phyloP scores from a whole-genome alignment of 257 asterid genomes.

The Solanum phureja region DNA sequence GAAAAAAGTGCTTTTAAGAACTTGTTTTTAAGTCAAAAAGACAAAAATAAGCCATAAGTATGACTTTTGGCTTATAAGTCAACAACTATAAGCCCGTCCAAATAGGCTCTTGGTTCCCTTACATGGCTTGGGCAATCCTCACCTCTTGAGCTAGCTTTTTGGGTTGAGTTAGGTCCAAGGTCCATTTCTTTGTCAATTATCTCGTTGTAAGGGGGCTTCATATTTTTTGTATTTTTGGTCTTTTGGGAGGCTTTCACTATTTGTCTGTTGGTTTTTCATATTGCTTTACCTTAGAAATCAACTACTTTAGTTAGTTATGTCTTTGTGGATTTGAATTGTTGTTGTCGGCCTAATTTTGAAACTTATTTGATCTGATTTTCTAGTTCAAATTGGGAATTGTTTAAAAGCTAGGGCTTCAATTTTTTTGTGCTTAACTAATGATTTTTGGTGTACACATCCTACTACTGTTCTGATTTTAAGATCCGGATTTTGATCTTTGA shows the following conservation, averaged over 20 bases:
- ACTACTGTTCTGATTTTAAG: neutral
- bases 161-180: neutral
- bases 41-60: neutral
- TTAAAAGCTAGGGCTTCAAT: neutral
- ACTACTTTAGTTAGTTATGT: neutral
- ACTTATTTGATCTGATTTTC: neutral
- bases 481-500: neutral
- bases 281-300: neutral
- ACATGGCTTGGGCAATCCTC: neutral
- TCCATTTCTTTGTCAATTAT: neutral
- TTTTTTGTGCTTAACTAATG: neutral
- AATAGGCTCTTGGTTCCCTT: neutral
- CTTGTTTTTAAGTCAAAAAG: neutral
- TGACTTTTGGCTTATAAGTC: neutral
- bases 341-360: neutral
- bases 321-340: neutral
- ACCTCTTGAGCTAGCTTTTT: neutral
- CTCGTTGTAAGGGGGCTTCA: neutral
- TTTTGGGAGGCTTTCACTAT: neutral
- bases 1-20: too few species aligned
- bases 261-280: neutral
- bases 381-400: neutral
- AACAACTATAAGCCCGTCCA: neutral
- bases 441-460: neutral
- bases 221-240: neutral